Evolutionary conservation across 139 green algal species (phyloP), one percentile per base, ranked within the genome.

Genomic region (Micractinium sp.): DNA sequence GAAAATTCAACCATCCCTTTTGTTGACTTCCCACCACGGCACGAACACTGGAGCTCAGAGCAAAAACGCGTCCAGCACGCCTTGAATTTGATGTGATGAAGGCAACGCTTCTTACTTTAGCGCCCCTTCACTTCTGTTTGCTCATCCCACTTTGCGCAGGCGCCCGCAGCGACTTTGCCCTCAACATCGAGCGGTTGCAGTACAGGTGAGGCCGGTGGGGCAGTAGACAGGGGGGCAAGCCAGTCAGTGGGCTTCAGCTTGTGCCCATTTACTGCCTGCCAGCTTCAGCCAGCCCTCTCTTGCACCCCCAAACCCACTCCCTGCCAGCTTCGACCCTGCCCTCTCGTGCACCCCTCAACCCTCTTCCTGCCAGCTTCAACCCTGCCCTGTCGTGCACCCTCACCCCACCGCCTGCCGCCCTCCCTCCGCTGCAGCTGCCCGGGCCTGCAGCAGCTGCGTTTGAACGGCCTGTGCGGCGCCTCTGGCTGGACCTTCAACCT

Each of bases 391-490:
- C n/a, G n/a, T n/a, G n/a, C n/a, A n/a, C n/a, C n/a, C 63, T 73
- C 16, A 7, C 27, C 63, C 2, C 29, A 15, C 22, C 69, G 22
- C 36, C 22, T 63, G 22, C 23, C 38, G 9, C 38, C 53, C 53
- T 9, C 14, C 41, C 12, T 14, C 41, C 41, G 2, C 41, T 39
- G n/a, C 80, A 71, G 39, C 60, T 38, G 27, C 60, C 86, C 86
- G 0, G 18, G 2, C 20, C 77, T 89, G 76, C 60, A 80, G 36
- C 29, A 79, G 61, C 60, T 89, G 22, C n/a, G 76, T 61, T 31
- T 89, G 15, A 89, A 89, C 77, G 76, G 86, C 36, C 77, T 89
- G 61, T 89, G 86, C 29, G 86, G 86, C 60, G 74, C 74, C 0
- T 80, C 39, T 1, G 86, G 60, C 16, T 89, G 86, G 76, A 29